Conservation (phyloP, 495 filamentous ascomycete species). For the Cairneyella variabilis region DNA sequence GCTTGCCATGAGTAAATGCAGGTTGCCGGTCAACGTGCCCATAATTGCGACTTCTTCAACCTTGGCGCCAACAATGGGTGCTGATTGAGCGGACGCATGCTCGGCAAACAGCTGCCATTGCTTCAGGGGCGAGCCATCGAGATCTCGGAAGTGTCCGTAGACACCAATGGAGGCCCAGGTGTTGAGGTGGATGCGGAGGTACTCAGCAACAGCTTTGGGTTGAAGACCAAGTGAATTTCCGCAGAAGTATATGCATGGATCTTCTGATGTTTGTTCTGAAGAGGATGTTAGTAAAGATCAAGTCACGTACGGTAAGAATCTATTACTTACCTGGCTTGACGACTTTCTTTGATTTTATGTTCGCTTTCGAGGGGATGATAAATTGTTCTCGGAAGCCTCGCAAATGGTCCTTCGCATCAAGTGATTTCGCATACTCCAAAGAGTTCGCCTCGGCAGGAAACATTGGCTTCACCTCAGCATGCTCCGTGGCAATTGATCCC, state of each 20-base stretch:
- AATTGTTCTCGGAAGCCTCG: conserved; percentile 70
- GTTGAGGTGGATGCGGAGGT: conserved; percentile 71
- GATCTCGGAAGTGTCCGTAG: conserved; percentile 80
- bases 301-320: conserved; percentile 11
- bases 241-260: conserved; percentile 77
- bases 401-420: conserved; percentile 69
- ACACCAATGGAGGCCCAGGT: conserved; percentile 92
- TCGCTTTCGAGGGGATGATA: conserved; percentile 76
- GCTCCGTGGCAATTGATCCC: conserved; percentile 20
- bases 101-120: conserved; percentile 46
- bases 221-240: conserved; percentile 95
- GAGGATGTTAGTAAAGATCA: conserved; percentile 28
- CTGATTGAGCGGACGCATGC: conserved; percentile 50
- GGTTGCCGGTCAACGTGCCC: conserved; percentile 86
- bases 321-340: conserved; percentile 22
- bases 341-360: conserved; percentile 65
- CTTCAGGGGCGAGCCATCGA: conserved; percentile 58
- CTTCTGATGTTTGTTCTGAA: conserved; percentile 25
- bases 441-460: conserved; percentile 23
- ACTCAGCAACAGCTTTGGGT: conserved; percentile 63
- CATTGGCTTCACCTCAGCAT: conserved; percentile 8
- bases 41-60: conserved; percentile 83
- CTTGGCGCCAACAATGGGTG: conserved; percentile 76
- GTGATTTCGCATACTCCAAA: conserved; percentile 52
- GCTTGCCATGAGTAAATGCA: conserved; percentile 86